phyloP scores from a whole-genome alignment of 306 rosid genomes.

The Geum urbanum region DNA sequence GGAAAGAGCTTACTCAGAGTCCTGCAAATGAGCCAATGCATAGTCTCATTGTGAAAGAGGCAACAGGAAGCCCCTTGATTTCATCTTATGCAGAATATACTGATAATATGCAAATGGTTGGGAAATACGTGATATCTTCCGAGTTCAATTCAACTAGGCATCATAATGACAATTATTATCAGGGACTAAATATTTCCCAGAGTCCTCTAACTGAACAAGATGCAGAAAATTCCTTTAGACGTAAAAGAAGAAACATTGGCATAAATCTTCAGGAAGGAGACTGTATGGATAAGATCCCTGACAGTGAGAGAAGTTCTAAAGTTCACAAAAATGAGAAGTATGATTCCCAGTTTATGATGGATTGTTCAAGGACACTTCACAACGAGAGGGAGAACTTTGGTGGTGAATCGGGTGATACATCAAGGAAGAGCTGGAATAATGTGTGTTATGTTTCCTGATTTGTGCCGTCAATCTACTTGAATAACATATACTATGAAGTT shows the following conservation, averaged over 20 bases:
- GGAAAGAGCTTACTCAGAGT: constrained; percentile 28
- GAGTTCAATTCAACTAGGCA: constrained; percentile 27
- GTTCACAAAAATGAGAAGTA: constrained; percentile 34
- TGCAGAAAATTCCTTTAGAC: constrained; percentile 42
- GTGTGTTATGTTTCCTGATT: constrained; percentile 42
- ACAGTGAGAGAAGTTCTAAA: constrained; percentile 34
- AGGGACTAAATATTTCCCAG: constrained; percentile 27
- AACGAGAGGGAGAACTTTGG: constrained; percentile 39
- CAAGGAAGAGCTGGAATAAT: constrained; percentile 46
- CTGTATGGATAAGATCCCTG: constrained; percentile 27
- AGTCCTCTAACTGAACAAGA: constrained; percentile 30
- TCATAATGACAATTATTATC: constrained; percentile 27
- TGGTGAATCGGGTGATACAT: constrained; percentile 17
- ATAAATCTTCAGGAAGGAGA: constrained; percentile 32
- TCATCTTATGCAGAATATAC: constrained; percentile 27
- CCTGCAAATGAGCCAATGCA: constrained; percentile 22
- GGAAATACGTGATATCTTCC: constrained; percentile 28
- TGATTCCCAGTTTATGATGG: constrained; percentile 25
- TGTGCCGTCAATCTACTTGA: constrained; percentile 10
- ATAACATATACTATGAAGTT: background rate
- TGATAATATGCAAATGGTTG: constrained; percentile 17
- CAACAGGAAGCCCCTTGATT: constrained; percentile 30
- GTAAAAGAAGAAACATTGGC: constrained; percentile 48
- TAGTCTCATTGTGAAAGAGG: constrained; percentile 31
- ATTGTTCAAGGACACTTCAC: constrained; percentile 26